Base-by-base conservation (phyloP, 805 yeast species). In the Diddensiella santjacobensis region DNA sequence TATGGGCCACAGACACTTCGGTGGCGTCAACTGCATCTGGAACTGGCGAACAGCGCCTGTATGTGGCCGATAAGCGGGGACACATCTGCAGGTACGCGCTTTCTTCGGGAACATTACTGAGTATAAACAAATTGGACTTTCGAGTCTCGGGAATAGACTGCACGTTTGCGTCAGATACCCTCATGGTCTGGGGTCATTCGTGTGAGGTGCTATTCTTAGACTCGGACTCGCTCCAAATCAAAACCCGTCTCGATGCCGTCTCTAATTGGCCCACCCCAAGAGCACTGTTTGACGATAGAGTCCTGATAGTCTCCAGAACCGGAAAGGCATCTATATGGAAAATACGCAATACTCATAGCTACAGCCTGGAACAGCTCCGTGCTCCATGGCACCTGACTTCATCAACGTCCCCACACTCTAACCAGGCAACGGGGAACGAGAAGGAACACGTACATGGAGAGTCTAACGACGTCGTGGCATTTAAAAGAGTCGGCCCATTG, bases 131-230 rank as follows among this genome's bases (percentile, higher is more conserved):
- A 23, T 23, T 54, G 23, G 47, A 50, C n/a, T 52, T 54, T 35
- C 33, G 44, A 3, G 33, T 42, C 24, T 19, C 19, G n/a, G 58
- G 56, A 10, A 36, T 54, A 3, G 45, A 45, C 19, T 22, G 40
- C 15, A 24, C 40, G 11, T 30, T 35, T 3, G 22, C 20, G 26
- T 31, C 10, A n/a, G 35, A 48, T 20, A 20, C n/a, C n/a, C 26
- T 54, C 17, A 19, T 54, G 10, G 54, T 44, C 15, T 54, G 58
- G 58, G 58, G 58, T 3, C 44, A 47, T n/a, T 48, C 52, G 2
- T 41, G 51, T 22, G 51, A 50, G 42, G 37, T 52, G 37, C 29
- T 40, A 10, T 22, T 52, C 15, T 13, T 52, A 23, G 55, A 47
- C 20, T n/a, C 23, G 20, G 18, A 15, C 11, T 42, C 50, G 2